phyloP scores from a whole-genome alignment of 139 green algal species.

The Coccomyxa sp. region DNA sequence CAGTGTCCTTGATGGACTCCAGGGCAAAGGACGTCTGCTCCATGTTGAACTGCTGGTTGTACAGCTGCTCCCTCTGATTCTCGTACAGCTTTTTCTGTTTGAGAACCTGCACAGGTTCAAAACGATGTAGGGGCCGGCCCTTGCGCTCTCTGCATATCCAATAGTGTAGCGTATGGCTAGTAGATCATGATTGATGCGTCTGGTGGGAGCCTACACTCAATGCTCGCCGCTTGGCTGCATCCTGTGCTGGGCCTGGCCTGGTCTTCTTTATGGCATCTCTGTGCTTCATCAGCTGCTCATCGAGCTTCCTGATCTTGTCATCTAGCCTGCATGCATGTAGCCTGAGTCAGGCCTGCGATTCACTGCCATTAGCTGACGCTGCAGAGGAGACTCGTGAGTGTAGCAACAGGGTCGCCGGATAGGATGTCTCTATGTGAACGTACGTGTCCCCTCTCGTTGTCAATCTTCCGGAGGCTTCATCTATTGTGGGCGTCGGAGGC shows the following conservation, averaged over 20 bases:
- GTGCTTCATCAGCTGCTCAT: constrained; percentile 86
- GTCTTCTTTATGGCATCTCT: constrained; percentile 82
- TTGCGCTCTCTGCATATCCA: too few relatives aligned
- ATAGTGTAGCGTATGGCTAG: too few relatives aligned
- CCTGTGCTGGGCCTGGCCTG: constrained; percentile 82
- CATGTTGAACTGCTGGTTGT: constrained; percentile 94
- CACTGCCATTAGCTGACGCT: neutral
- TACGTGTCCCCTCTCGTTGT: constrained; percentile 48
- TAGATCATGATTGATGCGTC: too few relatives aligned
- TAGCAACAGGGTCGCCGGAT: too few relatives aligned
- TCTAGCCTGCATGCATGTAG: constrained; percentile 65
- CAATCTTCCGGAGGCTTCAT: constrained; percentile 64
- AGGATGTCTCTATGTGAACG: too few relatives aligned
- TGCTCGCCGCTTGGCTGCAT: constrained; percentile 83
- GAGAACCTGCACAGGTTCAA: constrained; percentile 62
- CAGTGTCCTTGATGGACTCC: constrained; percentile 52
- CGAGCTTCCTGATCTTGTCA: constrained; percentile 91
- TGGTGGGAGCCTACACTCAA: constrained; percentile 52
- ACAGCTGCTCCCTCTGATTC: constrained; percentile 89
- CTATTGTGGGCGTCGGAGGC: constrained; percentile 64
- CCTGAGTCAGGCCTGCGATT: neutral
- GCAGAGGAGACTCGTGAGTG: neutral
- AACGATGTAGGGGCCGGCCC: too few relatives aligned
- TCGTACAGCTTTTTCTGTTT: constrained; percentile 96
- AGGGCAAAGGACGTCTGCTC: constrained; percentile 77